A percentile compares a stretch with the other conserved stretches of the same genome.
These are phyloP conservation scores for Clausena lansium DNA, from an alignment of 345 rosid species.

Conservation along the genomic window DNA sequence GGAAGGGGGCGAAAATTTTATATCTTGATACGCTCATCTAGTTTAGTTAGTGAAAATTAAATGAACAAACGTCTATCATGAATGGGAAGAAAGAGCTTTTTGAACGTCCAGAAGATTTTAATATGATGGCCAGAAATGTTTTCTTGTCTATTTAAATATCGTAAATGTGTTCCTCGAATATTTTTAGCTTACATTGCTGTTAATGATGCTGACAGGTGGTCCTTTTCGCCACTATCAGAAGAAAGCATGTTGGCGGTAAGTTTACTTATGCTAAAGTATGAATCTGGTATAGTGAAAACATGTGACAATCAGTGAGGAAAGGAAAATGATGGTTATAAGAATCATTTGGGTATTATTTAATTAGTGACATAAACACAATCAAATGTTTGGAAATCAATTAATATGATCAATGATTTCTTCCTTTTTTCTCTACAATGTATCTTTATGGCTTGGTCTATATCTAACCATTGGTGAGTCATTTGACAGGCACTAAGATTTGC, in stretches of 20 bases:
- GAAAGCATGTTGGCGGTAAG: constrained; percentile 80
- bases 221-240: constrained; percentile 69
- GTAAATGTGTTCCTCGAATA: background rate
- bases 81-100: background rate
- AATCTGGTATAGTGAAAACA: background rate
- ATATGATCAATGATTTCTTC: background rate
- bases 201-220: constrained; percentile 61
- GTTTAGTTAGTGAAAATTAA: background rate
- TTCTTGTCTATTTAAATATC: background rate
- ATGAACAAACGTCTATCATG: background rate
- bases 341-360: background rate
- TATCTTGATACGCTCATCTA: background rate
- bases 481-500: constrained; percentile 67
- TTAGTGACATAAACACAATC: background rate
- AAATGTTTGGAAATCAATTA: background rate
- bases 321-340: background rate
- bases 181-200: constrained; percentile 2
- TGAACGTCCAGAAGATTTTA: background rate
- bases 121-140: background rate
- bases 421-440: too few species aligned
- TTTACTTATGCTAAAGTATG: background rate
- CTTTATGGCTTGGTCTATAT: background rate
- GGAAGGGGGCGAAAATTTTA: background rate
- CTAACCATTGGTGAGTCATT: background rate
- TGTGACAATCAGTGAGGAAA: background rate